These are phyloP conservation scores for Ceratonia siliqua DNA, from an alignment of 306 rosid genomes.

Conservation along the genomic window DNA sequence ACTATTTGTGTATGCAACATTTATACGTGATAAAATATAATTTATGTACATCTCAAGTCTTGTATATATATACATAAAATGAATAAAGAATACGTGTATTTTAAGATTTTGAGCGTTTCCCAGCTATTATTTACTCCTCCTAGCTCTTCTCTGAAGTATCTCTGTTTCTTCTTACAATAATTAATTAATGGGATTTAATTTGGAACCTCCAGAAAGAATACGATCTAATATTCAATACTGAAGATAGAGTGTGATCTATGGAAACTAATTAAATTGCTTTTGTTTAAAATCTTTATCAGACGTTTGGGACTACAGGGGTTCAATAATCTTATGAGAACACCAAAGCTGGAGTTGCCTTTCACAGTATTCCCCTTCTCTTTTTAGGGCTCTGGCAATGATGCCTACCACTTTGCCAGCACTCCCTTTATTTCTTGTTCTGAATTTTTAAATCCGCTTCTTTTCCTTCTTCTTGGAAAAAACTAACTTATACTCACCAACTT, in stretches of 20 bases:
- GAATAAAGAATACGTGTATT: too few species aligned
- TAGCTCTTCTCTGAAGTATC: too few species aligned
- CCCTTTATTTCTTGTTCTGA: conserved; percentile 38
- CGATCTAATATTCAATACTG: too few species aligned
- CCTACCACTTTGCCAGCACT: conserved; percentile 41
- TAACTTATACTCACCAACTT: conserved; percentile 15
- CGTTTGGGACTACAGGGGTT: background rate
- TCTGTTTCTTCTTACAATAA: too few species aligned
- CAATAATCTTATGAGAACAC: conserved; percentile 10
- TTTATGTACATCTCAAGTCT: too few species aligned
- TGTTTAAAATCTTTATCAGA: background rate
- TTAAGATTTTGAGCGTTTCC: too few species aligned
- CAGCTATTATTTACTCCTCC: too few species aligned
- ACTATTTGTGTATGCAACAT: too few species aligned
- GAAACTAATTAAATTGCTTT: background rate
- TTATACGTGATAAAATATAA: too few species aligned
- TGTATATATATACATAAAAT: too few species aligned
- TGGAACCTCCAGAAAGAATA: too few species aligned
- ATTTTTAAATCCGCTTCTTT: background rate
- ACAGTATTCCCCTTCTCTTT: conserved; percentile 47
- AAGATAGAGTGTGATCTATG: background rate
- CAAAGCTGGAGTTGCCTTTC: conserved; percentile 38
- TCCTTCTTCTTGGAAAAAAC: conserved; percentile 18
- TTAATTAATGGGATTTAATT: too few species aligned
- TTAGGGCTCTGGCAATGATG: conserved; percentile 59